Conservation (phyloP, 495 filamentous ascomycete genomes). For the Aspergillus hancockii region DNA sequence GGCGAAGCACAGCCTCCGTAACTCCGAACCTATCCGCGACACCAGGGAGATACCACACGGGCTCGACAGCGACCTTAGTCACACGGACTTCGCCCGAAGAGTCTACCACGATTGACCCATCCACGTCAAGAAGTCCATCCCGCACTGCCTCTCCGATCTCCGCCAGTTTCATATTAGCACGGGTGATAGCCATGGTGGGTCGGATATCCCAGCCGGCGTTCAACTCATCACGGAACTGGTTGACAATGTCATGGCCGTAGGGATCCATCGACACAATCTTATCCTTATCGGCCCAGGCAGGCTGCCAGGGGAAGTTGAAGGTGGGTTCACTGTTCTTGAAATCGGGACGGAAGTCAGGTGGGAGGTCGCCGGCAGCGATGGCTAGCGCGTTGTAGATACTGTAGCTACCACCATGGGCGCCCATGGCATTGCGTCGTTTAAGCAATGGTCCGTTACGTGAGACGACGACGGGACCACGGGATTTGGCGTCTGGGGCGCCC, state of each 20-base stretch:
- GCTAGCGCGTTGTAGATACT: slow-evolving; percentile 95
- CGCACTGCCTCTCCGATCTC: slow-evolving; percentile 88
- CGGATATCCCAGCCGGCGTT: slow-evolving; percentile 85
- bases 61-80: slow-evolving; percentile 95
- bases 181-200: slow-evolving; percentile 92
- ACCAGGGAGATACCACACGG: slow-evolving; percentile 93
- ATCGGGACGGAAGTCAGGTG: slow-evolving; percentile 82
- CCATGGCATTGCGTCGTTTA: slow-evolving; percentile 82
- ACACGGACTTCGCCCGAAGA: slow-evolving; percentile 82
- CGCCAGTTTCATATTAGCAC: slow-evolving; percentile 94
- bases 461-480: slow-evolving; percentile 88
- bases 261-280: slow-evolving; percentile 99
- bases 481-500: slow-evolving; percentile 73
- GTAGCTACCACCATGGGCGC: slow-evolving; percentile 96
- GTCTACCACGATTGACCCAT: slow-evolving; percentile 90
- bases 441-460: slow-evolving; percentile 74
- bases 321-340: slow-evolving; percentile 95
- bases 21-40: slow-evolving; percentile 95
- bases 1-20: slow-evolving; percentile 83
- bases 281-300: slow-evolving; percentile 85
- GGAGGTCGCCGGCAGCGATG: slow-evolving; percentile 85
- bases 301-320: slow-evolving; percentile 81
- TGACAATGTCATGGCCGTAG: slow-evolving; percentile 72
- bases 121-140: slow-evolving; percentile 74
- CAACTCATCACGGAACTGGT: slow-evolving; percentile 39